Conservation (phyloP, 2,329 filamentous ascomycete genomes). For the Epichloe hybrida region DNA sequence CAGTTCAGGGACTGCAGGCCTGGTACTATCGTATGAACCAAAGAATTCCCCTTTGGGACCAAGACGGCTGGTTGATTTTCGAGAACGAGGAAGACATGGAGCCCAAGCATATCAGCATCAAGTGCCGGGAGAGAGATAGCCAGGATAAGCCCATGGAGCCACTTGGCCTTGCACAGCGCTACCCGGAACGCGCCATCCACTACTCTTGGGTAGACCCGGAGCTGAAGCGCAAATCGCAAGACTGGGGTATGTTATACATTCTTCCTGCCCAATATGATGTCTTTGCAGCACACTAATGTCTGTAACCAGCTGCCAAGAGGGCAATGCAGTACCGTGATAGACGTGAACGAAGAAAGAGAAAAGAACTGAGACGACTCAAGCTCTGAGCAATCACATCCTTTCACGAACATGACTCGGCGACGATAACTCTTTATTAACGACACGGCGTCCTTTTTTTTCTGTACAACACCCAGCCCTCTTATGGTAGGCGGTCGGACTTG, state of each 20-base stretch:
- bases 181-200: constrained; percentile 31
- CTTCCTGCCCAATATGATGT: background rate
- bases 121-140: constrained; percentile 25
- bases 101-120: constrained; percentile 24
- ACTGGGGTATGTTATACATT: constrained; percentile 24
- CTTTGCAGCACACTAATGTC: background rate
- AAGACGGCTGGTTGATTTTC: constrained; percentile 26
- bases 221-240: constrained; percentile 22
- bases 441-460: background rate
- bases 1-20: constrained; percentile 27
- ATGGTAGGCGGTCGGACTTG: background rate
- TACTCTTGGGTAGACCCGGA: constrained; percentile 31
- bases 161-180: constrained; percentile 27
- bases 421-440: constrained; percentile 4
- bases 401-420: background rate
- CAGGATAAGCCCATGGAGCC: constrained; percentile 24
- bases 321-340: constrained; percentile 23
- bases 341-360: constrained; percentile 23
- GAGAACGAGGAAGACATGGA: constrained; percentile 25
- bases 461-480: background rate
- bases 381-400: constrained; percentile 12
- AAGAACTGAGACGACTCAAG: constrained; percentile 24
- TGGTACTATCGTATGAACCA: constrained; percentile 32
- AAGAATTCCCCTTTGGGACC: constrained; percentile 26
- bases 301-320: constrained; percentile 19